Conservation (phyloP, 805 yeast species). For the Aciculoconidium aculeatum region DNA sequence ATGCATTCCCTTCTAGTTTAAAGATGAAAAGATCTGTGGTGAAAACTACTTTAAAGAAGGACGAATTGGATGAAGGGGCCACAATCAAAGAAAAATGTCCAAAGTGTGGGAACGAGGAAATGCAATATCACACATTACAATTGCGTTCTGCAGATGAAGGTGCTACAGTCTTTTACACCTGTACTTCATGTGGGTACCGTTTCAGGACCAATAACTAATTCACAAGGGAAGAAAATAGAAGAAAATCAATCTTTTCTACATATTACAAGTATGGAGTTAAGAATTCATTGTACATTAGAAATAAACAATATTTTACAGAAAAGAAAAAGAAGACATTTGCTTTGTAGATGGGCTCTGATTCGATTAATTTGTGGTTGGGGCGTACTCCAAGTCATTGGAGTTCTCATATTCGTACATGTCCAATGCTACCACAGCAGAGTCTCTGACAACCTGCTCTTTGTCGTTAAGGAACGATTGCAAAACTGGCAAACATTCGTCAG, state of each 20-base stretch:
- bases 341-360: too few relatives aligned
- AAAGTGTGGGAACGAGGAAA: slow-evolving; percentile 96
- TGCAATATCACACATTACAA: slow-evolving; percentile 96
- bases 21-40: slow-evolving; percentile 83
- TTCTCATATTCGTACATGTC: slow-evolving; percentile 98
- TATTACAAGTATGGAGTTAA: neutral
- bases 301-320: slow-evolving; percentile 4
- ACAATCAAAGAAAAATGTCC: slow-evolving; percentile 97
- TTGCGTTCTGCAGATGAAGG: slow-evolving; percentile 99
- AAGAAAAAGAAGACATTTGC: too few relatives aligned
- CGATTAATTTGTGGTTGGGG: slow-evolving; percentile 20
- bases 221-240: neutral
- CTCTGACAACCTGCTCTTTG: slow-evolving; percentile 85
- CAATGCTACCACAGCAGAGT: slow-evolving; percentile 92
- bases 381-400: slow-evolving; percentile 75
- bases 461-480: slow-evolving; percentile 75
- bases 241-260: slow-evolving; percentile 1
- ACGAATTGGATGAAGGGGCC: slow-evolving; percentile 91
- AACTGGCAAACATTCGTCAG: slow-evolving; percentile 90
- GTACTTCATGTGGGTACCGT: slow-evolving; percentile 87
- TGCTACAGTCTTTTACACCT: slow-evolving; percentile 97
- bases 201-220: slow-evolving; percentile 84
- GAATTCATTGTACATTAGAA: slow-evolving; percentile 6
- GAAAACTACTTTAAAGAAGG: slow-evolving; percentile 70
- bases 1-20: slow-evolving; percentile 88